phyloP scores from a whole-genome alignment of 2,329 filamentous ascomycete genomes.

The Epichloe gansuensis region DNA sequence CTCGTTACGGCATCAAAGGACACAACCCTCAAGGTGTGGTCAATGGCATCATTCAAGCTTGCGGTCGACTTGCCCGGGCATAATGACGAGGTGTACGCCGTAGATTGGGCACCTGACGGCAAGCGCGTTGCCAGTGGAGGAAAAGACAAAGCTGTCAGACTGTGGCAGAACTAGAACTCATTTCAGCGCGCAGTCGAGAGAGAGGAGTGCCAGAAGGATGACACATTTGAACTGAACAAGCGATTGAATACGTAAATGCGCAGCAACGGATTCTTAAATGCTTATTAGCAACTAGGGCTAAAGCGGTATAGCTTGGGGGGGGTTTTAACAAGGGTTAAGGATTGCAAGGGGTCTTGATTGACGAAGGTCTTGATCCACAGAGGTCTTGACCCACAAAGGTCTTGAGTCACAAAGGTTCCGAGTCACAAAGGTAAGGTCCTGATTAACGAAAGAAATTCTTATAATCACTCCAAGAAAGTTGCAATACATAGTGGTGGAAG shows the following conservation, averaged over 20 bases:
- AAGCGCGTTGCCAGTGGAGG: constrained; percentile 81
- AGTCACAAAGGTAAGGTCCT: too few species aligned
- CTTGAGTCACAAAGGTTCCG: too few species aligned
- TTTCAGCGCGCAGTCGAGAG: background rate
- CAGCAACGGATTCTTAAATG: too few species aligned
- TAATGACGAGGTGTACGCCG: constrained; percentile 82
- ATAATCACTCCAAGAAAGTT: too few species aligned
- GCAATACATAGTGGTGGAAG: too few species aligned
- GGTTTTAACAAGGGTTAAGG: too few species aligned
- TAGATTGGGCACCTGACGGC: constrained; percentile 91
- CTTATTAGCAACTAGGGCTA: too few species aligned
- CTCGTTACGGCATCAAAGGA: constrained; percentile 83
- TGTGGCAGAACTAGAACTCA: constrained; percentile 46
- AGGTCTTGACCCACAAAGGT: too few species aligned
- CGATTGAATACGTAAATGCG: background rate
- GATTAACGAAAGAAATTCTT: too few species aligned
- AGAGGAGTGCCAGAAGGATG: background rate
- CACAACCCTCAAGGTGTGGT: constrained; percentile 90
- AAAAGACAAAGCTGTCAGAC: constrained; percentile 68
- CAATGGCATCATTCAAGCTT: constrained; percentile 73
- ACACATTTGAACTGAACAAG: background rate
- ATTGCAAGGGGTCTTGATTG: too few species aligned
- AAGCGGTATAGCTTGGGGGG: too few species aligned
- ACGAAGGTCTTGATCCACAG: too few species aligned
- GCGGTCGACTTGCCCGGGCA: constrained; percentile 74